A percentile compares a stretch with the other conserved stretches of the same genome.
Evolutionary conservation across 345 rosid genomes (phyloP).

Genomic region (Rhodamnia rubescens): DNA sequence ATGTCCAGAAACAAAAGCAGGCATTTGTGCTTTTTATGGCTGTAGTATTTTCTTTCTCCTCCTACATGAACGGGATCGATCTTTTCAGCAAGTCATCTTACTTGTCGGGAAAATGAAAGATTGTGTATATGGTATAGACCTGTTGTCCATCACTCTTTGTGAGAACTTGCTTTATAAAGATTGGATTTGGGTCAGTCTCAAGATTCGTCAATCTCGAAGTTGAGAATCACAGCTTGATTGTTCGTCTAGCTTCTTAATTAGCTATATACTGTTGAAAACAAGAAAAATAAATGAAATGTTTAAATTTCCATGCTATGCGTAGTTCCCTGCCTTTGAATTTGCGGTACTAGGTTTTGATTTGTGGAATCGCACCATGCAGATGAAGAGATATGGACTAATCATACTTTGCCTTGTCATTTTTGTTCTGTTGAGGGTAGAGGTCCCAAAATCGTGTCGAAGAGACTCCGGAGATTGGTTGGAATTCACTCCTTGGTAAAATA

Average conservation of each 20-base stretch:
- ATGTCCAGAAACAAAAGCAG: neutral
- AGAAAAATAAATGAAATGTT: neutral
- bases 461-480: constrained; percentile 18
- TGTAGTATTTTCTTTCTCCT: neutral
- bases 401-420: neutral
- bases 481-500: neutral
- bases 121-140: neutral
- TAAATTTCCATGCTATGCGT: neutral
- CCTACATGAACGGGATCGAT: neutral
- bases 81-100: neutral
- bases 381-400: neutral
- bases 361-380: neutral
- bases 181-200: neutral
- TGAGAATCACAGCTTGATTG: neutral
- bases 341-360: neutral
- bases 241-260: neutral
- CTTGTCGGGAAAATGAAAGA: neutral
- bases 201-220: neutral
- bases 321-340: neutral
- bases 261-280: neutral
- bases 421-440: neutral
- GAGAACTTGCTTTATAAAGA: neutral
- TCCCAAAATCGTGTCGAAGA: neutral
- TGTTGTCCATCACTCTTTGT: neutral
- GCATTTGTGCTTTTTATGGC: neutral